Evolutionary conservation across 106 monocot species (phyloP).

Genomic region (Apostasia shenzhenica): DNA sequence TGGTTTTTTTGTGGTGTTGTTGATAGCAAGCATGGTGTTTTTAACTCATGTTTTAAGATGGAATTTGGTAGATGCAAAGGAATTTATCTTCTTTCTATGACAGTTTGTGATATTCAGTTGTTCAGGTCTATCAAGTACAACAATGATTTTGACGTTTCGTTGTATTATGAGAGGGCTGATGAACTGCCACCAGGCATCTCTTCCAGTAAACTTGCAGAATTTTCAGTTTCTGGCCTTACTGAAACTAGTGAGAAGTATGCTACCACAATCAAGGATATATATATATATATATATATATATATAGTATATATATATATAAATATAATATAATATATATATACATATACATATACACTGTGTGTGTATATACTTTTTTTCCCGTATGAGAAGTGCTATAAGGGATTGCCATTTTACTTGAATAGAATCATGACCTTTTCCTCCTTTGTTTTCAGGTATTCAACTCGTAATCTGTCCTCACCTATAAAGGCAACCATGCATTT

Average conservation of each 20-base stretch:
- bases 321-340: not conserved
- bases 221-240: slow-evolving; percentile 74
- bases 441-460: slow-evolving; percentile 45
- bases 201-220: slow-evolving; percentile 58
- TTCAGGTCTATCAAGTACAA: slow-evolving; percentile 80
- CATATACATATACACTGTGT: not conserved
- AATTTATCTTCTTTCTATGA: not conserved
- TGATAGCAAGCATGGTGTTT: not conserved
- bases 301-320: not conserved
- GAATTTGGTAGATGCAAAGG: not conserved
- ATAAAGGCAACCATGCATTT: slow-evolving; percentile 98
- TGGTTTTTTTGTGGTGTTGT: not conserved
- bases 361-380: too few species aligned
- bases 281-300: not conserved
- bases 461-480: slow-evolving; percentile 83
- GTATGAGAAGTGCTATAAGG: not conserved
- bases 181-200: slow-evolving; percentile 67
- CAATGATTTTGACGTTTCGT: slow-evolving; percentile 81
- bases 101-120: slow-evolving; percentile 28
- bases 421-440: slow-evolving; percentile 3
- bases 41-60: not conserved
- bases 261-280: not conserved
- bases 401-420: not conserved
- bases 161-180: slow-evolving; percentile 59
- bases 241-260: slow-evolving; percentile 84